Conservation (phyloP, 2,329 filamentous ascomycete species). For the Fusarium gaditjirri region DNA sequence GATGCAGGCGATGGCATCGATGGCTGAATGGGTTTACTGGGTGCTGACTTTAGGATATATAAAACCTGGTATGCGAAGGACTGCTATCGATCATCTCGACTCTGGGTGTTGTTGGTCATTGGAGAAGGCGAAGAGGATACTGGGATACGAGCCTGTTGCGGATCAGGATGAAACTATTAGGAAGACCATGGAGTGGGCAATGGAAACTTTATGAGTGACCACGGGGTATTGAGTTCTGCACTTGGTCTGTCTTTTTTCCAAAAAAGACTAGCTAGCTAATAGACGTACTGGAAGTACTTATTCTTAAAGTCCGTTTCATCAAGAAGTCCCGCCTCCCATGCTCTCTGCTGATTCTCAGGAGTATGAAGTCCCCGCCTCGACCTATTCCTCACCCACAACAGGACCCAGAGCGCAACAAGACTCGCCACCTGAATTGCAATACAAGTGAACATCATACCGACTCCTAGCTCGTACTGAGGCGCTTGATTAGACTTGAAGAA, state of each 20-base stretch:
- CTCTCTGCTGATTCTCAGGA: conserved; percentile 1
- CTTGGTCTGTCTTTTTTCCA: too few species aligned
- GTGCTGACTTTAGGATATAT: background rate
- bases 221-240: rapidly evolving
- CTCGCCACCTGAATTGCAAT: conserved; percentile 19
- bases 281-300: conserved; percentile 27
- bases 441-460: conserved; percentile 36
- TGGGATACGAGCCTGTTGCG: background rate
- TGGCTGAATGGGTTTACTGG: conserved; percentile 2
- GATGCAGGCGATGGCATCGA: background rate
- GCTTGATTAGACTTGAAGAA: conserved; percentile 49
- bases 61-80: background rate
- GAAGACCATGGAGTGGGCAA: background rate
- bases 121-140: background rate
- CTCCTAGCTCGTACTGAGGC: conserved; percentile 24
- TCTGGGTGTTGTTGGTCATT: background rate
- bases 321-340: conserved; percentile 18
- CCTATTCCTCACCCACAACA: conserved; percentile 23
- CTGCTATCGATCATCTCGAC: background rate
- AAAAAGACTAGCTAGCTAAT: background rate
- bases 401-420: conserved; percentile 14
- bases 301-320: conserved; percentile 33
- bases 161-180: background rate
- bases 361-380: background rate
- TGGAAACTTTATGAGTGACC: background rate